These are phyloP conservation scores for Ceratocystis lukuohia DNA, from an alignment of 2,329 filamentous ascomycete genomes.

Conservation along the genomic window DNA sequence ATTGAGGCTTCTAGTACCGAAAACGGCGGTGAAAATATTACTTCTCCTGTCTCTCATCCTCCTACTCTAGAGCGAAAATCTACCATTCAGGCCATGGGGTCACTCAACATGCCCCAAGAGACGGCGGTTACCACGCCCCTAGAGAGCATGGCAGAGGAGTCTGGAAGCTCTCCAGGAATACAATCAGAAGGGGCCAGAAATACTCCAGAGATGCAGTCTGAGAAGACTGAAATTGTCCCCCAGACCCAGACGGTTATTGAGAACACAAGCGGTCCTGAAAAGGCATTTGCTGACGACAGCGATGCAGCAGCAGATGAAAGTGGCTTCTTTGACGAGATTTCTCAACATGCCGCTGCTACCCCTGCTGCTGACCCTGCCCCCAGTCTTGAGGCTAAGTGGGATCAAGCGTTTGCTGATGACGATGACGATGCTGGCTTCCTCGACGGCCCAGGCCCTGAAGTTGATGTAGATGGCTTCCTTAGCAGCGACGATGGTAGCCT, in stretches of 20 bases:
- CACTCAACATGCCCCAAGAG: conserved; percentile 27
- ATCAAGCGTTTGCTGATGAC: conserved; percentile 62
- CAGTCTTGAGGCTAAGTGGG: conserved; percentile 61
- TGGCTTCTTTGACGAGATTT: conserved; percentile 10
- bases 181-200: conserved; percentile 3
- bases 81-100: conserved; percentile 51
- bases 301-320: neutral
- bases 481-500: conserved; percentile 79
- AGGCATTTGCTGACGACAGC: neutral
- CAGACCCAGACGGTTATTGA: too few relatives aligned
- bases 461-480: conserved; percentile 54
- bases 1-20: conserved; percentile 29
- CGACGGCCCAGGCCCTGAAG: conserved; percentile 33
- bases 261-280: neutral
- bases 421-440: conserved; percentile 57
- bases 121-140: neutral
- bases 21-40: conserved; percentile 21
- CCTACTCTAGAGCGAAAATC: conserved; percentile 50
- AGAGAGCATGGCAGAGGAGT: conserved; percentile 25
- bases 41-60: conserved; percentile 18
- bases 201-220: too few relatives aligned
- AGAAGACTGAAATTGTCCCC: too few relatives aligned
- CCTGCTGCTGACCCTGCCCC: conserved; percentile 38
- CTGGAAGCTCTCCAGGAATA: conserved; percentile 20
- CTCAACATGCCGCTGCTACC: conserved; percentile 12